These are phyloP conservation scores for Corrigiola litoralis DNA, from an alignment of 179 eudicot genomes.

Conservation along the genomic window DNA sequence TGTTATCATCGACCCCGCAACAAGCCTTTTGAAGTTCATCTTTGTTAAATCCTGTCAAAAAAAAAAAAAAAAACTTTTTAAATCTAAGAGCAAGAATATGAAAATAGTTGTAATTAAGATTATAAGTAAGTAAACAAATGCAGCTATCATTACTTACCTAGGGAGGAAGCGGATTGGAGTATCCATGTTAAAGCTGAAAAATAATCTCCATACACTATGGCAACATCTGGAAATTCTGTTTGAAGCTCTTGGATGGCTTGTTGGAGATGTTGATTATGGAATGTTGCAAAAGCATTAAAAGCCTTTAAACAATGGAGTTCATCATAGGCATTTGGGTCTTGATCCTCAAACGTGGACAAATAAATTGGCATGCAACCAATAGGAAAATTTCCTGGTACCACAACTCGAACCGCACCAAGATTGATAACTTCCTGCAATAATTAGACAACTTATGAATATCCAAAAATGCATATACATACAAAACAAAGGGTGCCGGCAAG, in stretches of 20 bases:
- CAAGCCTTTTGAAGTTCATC: slow-evolving; percentile 6
- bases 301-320: slow-evolving; percentile 12
- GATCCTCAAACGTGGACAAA: background rate
- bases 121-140: no score
- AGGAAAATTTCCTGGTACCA: slow-evolving; percentile 18
- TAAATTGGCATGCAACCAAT: slow-evolving; percentile 23
- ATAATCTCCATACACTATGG: slow-evolving; percentile 18
- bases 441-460: no score
- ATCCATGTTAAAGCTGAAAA: slow-evolving; percentile 12
- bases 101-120: background rate
- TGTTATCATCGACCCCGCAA: slow-evolving; percentile 6
- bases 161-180: background rate
- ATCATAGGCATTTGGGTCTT: slow-evolving; percentile 7
- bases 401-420: slow-evolving; percentile 3
- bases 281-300: slow-evolving; percentile 11
- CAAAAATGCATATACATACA: background rate
- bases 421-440: slow-evolving; percentile 7
- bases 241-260: slow-evolving; percentile 8
- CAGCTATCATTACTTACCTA: slow-evolving; percentile 7
- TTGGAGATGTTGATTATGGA: slow-evolving; percentile 6
- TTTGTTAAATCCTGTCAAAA: background rate
- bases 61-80: background rate
- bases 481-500: background rate
- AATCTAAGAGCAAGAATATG: no score
- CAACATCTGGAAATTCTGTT: background rate